These are phyloP conservation scores for Excoecaria cochinchinensis DNA, from an alignment of 345 rosid species.

Conservation along the genomic window DNA sequence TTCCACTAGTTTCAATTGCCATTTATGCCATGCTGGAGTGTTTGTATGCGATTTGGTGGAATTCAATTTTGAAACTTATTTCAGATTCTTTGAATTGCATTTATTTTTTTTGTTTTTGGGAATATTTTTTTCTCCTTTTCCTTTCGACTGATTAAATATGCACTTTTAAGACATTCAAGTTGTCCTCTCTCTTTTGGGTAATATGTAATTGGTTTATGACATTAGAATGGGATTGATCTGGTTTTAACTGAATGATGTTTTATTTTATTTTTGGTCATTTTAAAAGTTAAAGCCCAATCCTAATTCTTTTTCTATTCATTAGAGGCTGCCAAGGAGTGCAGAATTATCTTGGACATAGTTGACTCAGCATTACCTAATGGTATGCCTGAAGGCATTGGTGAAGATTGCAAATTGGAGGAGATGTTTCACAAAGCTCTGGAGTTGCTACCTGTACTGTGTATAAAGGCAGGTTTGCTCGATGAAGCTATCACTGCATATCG, in stretches of 20 bases:
- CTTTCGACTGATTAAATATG: background rate
- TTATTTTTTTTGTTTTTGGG: background rate
- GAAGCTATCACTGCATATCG: slow-evolving; percentile 77
- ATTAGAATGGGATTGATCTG: background rate
- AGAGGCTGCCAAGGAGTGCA: slow-evolving; percentile 97
- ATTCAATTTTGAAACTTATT: background rate
- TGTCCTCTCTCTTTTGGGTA: background rate
- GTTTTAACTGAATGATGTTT: background rate
- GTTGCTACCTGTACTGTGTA: slow-evolving; percentile 78
- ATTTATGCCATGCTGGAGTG: background rate
- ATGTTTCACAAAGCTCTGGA: slow-evolving; percentile 78
- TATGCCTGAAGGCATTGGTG: slow-evolving; percentile 51
- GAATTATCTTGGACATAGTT: slow-evolving; percentile 59
- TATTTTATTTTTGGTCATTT: background rate
- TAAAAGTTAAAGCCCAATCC: slow-evolving; percentile 6
- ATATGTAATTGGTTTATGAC: background rate
- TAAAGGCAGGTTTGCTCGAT: slow-evolving; percentile 57
- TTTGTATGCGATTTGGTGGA: background rate
- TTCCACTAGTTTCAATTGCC: background rate
- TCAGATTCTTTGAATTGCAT: background rate
- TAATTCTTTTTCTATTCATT: slow-evolving; percentile 34
- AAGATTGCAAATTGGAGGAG: slow-evolving; percentile 75
- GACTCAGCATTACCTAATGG: slow-evolving; percentile 79
- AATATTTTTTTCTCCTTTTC: background rate
- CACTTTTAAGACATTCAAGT: background rate